A percentile compares a stretch with the other conserved stretches of the same genome.
These are phyloP conservation scores for Raphanus sativus DNA, from an alignment of 345 rosid species.

Conservation along the genomic window DNA sequence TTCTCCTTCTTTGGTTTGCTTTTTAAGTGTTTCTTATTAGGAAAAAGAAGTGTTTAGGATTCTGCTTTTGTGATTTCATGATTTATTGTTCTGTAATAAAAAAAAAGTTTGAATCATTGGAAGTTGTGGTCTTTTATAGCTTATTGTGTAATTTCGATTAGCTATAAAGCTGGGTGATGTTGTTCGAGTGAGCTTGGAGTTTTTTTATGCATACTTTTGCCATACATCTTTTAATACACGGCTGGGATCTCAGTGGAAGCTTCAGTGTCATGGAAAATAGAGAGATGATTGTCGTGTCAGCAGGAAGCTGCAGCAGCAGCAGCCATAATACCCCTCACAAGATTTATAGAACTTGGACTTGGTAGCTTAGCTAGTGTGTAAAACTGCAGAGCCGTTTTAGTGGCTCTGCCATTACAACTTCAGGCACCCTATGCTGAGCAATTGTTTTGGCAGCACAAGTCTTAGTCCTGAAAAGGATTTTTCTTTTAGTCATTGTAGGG, in stretches of 20 bases:
- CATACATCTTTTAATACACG: not conserved
- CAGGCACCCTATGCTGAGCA: not conserved
- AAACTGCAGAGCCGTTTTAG: not conserved
- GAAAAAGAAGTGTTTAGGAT: not conserved
- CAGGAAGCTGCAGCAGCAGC: not conserved
- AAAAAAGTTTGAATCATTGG: not conserved
- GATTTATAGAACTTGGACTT: not conserved
- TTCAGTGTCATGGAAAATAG: not conserved
- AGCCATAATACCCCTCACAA: not conserved
- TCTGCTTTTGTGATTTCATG: slow-evolving; percentile 29
- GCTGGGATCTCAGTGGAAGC: not conserved
- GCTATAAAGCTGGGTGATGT: not conserved
- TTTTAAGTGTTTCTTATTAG: slow-evolving; percentile 11
- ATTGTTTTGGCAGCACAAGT: not conserved
- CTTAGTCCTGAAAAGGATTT: not conserved
- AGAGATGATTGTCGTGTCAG: not conserved
- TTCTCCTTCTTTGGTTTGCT: slow-evolving; percentile 24
- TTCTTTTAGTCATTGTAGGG: not conserved
- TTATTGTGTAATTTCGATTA: not conserved
- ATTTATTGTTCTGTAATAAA: slow-evolving; percentile 14
- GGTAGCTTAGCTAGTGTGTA: not conserved
- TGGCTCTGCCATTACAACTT: not conserved
- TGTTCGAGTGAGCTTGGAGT: not conserved
- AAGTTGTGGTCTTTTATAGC: not conserved
- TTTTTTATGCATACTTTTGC: not conserved